Evolutionary conservation across 2,329 filamentous ascomycete species (phyloP).

Genomic region (Ophiostoma angusticollis): DNA sequence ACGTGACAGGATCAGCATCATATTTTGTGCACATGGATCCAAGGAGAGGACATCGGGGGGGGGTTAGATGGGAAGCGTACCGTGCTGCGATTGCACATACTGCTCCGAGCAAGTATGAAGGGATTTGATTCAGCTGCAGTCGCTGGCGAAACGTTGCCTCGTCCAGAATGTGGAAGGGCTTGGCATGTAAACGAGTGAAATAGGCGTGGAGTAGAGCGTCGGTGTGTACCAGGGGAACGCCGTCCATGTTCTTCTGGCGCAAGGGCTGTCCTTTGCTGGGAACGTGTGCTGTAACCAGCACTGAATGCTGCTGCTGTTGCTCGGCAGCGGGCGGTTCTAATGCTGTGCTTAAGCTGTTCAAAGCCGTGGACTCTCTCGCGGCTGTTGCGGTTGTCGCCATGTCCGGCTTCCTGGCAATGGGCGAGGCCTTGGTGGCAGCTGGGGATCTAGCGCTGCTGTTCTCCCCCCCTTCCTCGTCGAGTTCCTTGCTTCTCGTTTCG

Average conservation of each 20-base stretch:
- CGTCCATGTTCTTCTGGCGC: conserved; percentile 24
- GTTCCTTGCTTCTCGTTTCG: conserved; percentile 18
- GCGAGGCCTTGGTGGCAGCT: conserved; percentile 15
- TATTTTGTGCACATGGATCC: too few relatives aligned
- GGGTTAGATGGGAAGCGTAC: conserved; percentile 25
- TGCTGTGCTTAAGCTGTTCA: neutral
- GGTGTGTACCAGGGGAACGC: conserved; percentile 35
- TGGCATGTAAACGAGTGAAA: conserved; percentile 66
- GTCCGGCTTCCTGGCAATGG: neutral
- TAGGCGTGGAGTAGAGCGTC: conserved; percentile 64
- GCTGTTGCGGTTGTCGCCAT: neutral
- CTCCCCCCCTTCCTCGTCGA: conserved; percentile 12
- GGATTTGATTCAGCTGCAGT: conserved; percentile 54
- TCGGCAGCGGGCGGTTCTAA: neutral
- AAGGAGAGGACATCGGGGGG: neutral
- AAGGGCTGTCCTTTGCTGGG: too few relatives aligned
- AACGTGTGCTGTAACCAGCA: neutral
- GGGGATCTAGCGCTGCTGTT: conserved; percentile 13
- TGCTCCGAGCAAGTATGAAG: conserved; percentile 38
- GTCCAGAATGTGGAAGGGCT: conserved; percentile 71
- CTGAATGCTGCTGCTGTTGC: neutral
- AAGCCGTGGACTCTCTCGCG: neutral
- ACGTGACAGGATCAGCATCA: neutral
- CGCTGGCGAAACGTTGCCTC: conserved; percentile 62
- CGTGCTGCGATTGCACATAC: conserved; percentile 51